A percentile compares a stretch with the other conserved stretches of the same genome.
Conservation (phyloP, 345 rosid species). For the Rhodomyrtus tomentosa region DNA sequence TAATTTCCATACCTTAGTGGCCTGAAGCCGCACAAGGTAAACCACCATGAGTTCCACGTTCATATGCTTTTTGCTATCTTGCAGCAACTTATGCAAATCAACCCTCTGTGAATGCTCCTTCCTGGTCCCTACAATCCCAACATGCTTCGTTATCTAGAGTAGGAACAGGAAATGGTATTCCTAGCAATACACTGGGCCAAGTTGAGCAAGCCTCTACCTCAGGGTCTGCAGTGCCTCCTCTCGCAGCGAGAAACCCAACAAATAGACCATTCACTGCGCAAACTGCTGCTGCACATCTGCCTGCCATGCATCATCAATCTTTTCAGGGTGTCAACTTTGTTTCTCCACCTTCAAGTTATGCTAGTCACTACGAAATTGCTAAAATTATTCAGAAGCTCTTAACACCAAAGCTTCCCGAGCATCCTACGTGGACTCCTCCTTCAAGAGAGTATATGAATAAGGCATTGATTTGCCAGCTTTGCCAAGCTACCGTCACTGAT, state of each 20-base stretch:
- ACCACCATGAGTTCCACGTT: neutral
- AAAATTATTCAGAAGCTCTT: slow-evolving; percentile 57
- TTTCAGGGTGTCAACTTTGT: slow-evolving; percentile 36
- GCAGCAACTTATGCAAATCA: slow-evolving; percentile 59
- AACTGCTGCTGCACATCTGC: slow-evolving; percentile 32
- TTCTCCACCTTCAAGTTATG: slow-evolving; percentile 24
- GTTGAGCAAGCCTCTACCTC: slow-evolving; percentile 32
- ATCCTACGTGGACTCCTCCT: slow-evolving; percentile 82
- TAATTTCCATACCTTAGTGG: neutral
- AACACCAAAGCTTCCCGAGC: slow-evolving; percentile 49
- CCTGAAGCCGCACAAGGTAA: neutral
- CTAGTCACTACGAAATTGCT: slow-evolving; percentile 59
- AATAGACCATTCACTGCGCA: slow-evolving; percentile 49
- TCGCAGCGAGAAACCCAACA: slow-evolving; percentile 41
- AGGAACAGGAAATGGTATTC: slow-evolving; percentile 39
- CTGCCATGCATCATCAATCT: slow-evolving; percentile 39
- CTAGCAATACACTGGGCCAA: slow-evolving; percentile 32
- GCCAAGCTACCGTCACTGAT: slow-evolving; percentile 54
- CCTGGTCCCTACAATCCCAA: slow-evolving; percentile 63
- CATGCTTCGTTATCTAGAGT: slow-evolving; percentile 33
- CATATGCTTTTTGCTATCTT: slow-evolving; percentile 1
- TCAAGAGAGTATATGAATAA: slow-evolving; percentile 87
- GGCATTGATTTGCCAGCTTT: slow-evolving; percentile 58
- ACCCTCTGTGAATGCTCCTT: slow-evolving; percentile 34
- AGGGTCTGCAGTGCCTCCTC: slow-evolving; percentile 22